Percentiles rank a stretch among this genome's conserved stretches.
phyloP scores from a whole-genome alignment of 1,284 basidiomycete species.

The Pseudozyma pruni region DNA sequence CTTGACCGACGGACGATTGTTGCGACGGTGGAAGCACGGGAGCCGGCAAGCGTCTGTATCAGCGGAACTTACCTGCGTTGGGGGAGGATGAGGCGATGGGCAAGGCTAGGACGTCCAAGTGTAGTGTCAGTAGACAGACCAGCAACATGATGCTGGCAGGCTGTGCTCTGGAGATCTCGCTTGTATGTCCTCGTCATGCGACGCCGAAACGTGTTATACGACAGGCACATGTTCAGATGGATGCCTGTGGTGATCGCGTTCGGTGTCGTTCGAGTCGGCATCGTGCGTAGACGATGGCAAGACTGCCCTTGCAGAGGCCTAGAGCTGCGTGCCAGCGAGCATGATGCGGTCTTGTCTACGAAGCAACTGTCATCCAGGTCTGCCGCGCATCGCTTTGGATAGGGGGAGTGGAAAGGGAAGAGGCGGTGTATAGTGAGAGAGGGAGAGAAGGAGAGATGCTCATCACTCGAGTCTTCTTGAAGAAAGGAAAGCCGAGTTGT shows the following conservation, averaged over 20 bases:
- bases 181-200: slow-evolving; percentile 25
- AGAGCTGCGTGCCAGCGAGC: slow-evolving; percentile 9
- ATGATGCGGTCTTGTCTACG: neutral
- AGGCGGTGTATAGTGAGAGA: neutral
- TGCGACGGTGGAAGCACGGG: neutral
- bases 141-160: neutral
- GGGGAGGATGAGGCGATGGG: neutral
- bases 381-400: slow-evolving; percentile 2
- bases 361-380: neutral
- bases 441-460: neutral
- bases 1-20: neutral
- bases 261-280: slow-evolving; percentile 27
- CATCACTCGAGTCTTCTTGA: neutral
- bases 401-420: neutral
- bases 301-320: slow-evolving; percentile 41
- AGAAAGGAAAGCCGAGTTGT: neutral
- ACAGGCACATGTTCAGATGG: neutral
- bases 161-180: slow-evolving; percentile 28
- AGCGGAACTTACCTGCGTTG: slow-evolving; percentile 23
- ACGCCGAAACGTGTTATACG: neutral
- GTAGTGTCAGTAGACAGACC: neutral
- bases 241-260: neutral
- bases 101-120: neutral
- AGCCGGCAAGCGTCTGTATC: neutral
- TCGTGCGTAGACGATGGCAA: slow-evolving; percentile 42